Conservation (phyloP, 345 rosid species). For the Bruguiera parviflora region DNA sequence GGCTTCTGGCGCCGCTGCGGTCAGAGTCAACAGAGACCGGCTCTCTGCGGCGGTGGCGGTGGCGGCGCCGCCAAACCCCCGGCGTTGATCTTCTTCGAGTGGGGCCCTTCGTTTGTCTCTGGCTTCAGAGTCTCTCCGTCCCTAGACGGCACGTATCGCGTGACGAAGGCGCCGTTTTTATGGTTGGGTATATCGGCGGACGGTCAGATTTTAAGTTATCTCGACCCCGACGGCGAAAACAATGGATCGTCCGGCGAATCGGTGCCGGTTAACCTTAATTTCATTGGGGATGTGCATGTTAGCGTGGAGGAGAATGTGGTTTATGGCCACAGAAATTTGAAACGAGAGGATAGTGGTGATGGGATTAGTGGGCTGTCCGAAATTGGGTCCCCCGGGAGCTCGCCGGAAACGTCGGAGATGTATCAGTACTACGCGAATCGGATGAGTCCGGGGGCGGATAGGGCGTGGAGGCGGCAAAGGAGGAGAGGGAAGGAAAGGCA, state of each 20-base stretch:
- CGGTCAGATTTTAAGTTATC: constrained; percentile 49
- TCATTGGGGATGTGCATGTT: constrained; percentile 58
- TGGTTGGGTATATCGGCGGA: constrained; percentile 50
- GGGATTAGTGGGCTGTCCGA: constrained; percentile 16
- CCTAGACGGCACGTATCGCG: constrained; percentile 39
- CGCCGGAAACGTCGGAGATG: constrained; percentile 66
- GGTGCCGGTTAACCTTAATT: constrained; percentile 64
- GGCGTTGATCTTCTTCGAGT: constrained; percentile 66
- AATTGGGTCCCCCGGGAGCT: constrained; percentile 37
- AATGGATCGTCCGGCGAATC: constrained; percentile 27
- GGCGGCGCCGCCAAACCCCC: constrained; percentile 40
- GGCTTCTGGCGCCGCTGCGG: constrained; percentile 96
- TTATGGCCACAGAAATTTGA: constrained; percentile 22
- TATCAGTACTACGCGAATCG: constrained; percentile 73
- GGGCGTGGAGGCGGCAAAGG: constrained; percentile 61
- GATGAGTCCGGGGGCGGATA: constrained; percentile 59
- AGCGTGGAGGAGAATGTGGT: constrained; percentile 60
- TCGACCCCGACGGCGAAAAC: constrained; percentile 48
- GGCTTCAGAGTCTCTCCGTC: constrained; percentile 61
- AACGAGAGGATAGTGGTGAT: constrained; percentile 44
- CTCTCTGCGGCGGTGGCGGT: constrained; percentile 19
- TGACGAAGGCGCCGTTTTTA: constrained; percentile 60
- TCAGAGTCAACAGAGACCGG: constrained; percentile 24
- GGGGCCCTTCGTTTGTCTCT: constrained; percentile 69
- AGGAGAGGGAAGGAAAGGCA: constrained; percentile 79